Percentiles rank a stretch among this genome's conserved stretches.
These are phyloP conservation scores for Mycena albidolilacea DNA, from an alignment of 768 basidiomycete species.

Conservation along the genomic window DNA sequence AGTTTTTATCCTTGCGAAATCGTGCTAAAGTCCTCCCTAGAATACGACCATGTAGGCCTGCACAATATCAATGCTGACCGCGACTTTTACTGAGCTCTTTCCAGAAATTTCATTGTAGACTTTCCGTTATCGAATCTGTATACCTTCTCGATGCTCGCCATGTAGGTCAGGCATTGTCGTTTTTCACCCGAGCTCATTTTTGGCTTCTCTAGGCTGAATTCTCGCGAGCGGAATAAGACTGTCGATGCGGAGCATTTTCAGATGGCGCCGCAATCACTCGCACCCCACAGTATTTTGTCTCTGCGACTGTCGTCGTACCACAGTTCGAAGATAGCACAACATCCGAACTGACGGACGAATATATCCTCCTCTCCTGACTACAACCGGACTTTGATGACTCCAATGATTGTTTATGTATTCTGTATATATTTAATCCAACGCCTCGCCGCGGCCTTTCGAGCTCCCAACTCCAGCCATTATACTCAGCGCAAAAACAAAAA, in stretches of 20 bases:
- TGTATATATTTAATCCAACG: background rate
- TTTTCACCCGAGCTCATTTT: background rate
- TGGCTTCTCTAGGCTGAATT: background rate
- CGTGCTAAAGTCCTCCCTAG: background rate
- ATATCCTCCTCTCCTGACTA: background rate
- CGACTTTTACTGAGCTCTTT: background rate
- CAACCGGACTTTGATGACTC: constrained; percentile 4
- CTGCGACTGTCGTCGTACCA: background rate
- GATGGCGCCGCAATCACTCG: background rate
- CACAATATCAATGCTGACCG: background rate
- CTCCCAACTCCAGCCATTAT: too few relatives aligned
- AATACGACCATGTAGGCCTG: background rate
- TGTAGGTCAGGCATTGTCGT: constrained; percentile 8
- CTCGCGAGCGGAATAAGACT: background rate
- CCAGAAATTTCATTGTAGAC: constrained; percentile 30
- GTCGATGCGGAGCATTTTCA: background rate
- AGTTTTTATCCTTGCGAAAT: background rate
- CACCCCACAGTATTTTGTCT: background rate
- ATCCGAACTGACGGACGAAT: background rate
- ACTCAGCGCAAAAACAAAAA: too few relatives aligned
- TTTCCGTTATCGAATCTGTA: constrained; percentile 36
- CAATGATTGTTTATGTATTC: background rate
- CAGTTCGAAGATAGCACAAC: background rate
- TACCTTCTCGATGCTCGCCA: constrained; percentile 28
- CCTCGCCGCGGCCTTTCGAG: background rate